Evolutionary conservation across 441 rosid genomes (phyloP).

Genomic region (Aleurites moluccanus): DNA sequence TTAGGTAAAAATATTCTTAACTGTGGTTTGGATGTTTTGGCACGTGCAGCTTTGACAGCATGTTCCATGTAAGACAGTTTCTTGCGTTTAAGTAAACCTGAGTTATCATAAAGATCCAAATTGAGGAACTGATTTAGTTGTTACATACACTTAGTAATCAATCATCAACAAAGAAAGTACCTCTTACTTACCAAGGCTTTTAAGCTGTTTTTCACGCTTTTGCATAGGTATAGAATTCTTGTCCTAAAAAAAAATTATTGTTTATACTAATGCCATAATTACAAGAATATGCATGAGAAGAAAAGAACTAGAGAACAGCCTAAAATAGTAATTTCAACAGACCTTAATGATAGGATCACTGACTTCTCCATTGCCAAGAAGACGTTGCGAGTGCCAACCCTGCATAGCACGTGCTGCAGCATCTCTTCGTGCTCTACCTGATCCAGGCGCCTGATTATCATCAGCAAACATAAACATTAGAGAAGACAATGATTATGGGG

Average conservation of each 20-base stretch:
- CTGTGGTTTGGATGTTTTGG: constrained; percentile 45
- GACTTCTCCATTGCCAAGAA: constrained; percentile 63
- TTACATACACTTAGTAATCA: background rate
- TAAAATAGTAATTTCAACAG: constrained; percentile 16
- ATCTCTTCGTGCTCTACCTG: constrained; percentile 68
- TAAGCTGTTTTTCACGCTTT: constrained; percentile 65
- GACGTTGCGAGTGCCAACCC: constrained; percentile 78
- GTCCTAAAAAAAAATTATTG: constrained; percentile 39
- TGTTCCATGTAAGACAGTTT: constrained; percentile 41
- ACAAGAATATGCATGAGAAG: background rate
- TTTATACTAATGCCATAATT: background rate
- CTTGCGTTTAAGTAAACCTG: constrained; percentile 55
- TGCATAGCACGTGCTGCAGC: constrained; percentile 90
- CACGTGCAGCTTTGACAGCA: constrained; percentile 34
- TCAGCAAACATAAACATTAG: constrained; percentile 31
- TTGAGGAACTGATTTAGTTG: background rate
- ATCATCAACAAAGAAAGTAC: constrained; percentile 4
- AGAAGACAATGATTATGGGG: background rate
- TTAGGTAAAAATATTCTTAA: constrained; percentile 28
- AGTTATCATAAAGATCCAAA: constrained; percentile 24
- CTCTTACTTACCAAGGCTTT: constrained; percentile 56
- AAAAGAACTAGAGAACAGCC: background rate
- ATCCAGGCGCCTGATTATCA: constrained; percentile 50
- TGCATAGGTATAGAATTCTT: constrained; percentile 40
- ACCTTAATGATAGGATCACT: constrained; percentile 48